Percentiles rank a stretch among this genome's conserved stretches.
Evolutionary conservation across 139 green algal species (phyloP).

Genomic region (Chlorella sorokiniana): DNA sequence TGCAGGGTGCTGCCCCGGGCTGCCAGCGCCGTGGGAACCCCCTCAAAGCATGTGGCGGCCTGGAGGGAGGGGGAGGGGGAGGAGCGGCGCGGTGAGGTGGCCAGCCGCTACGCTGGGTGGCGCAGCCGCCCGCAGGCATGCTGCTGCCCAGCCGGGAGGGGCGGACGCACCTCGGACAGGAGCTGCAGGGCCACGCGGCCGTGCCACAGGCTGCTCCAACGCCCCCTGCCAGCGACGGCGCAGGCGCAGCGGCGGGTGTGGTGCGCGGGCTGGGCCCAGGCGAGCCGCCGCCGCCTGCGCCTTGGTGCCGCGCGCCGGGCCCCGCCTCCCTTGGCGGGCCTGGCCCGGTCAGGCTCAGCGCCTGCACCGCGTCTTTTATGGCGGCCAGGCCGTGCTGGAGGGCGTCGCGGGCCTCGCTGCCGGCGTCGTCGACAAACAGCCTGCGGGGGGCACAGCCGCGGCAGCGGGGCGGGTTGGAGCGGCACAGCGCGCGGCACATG

Average conservation of each 20-base stretch:
- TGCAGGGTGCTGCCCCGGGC: neutral
- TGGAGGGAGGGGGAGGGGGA: neutral
- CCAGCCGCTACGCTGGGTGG: no score
- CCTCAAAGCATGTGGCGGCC: constrained; percentile 18
- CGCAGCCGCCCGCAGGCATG: no score
- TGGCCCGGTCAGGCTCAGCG: neutral
- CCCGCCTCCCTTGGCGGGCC: neutral
- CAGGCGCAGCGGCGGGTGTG: neutral
- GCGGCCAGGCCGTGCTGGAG: constrained; percentile 2
- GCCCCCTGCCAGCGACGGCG: neutral
- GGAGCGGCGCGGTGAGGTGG: neutral
- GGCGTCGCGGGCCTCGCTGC: neutral
- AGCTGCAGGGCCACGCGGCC: constrained; percentile 18
- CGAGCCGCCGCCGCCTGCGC: neutral
- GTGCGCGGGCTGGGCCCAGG: neutral
- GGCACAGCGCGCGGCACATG: no score
- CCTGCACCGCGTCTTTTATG: neutral
- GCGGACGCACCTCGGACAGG: neutral
- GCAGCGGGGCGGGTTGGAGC: no score
- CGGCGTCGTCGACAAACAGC: constrained; percentile 20
- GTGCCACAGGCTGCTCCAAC: neutral
- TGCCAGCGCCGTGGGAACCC: neutral
- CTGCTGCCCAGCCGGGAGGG: no score
- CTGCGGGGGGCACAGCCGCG: neutral
- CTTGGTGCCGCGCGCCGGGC: neutral